Base-by-base conservation (phyloP, 768 basidiomycete genomes). In the Gymnopilus junonius region DNA sequence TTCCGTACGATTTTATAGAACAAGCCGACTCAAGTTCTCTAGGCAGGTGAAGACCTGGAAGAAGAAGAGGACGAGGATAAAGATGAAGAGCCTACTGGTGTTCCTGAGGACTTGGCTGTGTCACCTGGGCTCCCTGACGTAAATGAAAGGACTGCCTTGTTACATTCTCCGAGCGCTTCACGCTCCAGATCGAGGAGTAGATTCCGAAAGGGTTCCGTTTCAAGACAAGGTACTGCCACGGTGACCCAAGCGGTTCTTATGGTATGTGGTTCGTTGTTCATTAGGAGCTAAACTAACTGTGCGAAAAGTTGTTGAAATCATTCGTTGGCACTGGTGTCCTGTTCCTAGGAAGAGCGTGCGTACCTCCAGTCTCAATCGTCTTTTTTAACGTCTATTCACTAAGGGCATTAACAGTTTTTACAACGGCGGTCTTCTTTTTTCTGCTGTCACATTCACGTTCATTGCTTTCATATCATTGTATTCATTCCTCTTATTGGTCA, bases 321-420 rank as follows among this genome's bases (percentile, higher is more conserved):
- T 99, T 99, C 69, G 88, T 99, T 50, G 97, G 97, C 21, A 98
- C 97, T 14, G 97, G 97, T 15, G 91, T 99, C 10, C 75, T 99
- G 35, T 99, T 99, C 80, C 84, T 99, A 27, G 97, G 95, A 55
- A 97, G 94, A 79, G 97, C 89, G 91, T 95, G 75, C 70, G 92
- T 68, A 20, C 54, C 10, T 34, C 12, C 7, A 15, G 25, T 77
- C 2, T 23, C 17, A 6, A 42, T 62, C 37, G 8, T 57, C 7
- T 37, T 32, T 14, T 32, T 40, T 5, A 34, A 15, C 23, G 17
- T 31, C 34, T 55, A 40, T 20, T 29, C 53, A 2, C 56, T 65
- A 53, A 62, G 54, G 1, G 7, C 10, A 17, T 39, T 32, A 23
- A 11, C 32, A 95, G 94, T 55, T 99, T 99, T 80, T 89, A 88